Evolutionary conservation across 441 rosid genomes (phyloP).

Genomic region (Flueggea neowawraea): DNA sequence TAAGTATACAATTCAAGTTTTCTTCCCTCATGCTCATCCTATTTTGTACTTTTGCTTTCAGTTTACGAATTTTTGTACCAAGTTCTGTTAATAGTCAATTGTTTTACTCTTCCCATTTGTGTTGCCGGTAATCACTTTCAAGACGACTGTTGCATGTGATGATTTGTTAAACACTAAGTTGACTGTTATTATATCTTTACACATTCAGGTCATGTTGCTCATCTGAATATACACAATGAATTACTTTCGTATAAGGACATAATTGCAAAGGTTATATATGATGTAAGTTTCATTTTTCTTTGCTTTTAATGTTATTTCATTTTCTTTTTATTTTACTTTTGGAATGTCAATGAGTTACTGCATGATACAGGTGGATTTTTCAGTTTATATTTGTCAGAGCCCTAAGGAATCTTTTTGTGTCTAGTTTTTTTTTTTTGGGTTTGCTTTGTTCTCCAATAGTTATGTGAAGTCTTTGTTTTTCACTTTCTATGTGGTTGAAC

Average conservation of each 20-base stretch:
- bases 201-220: conserved; percentile 80
- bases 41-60: background rate
- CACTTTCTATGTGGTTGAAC: too few species aligned
- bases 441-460: too few species aligned
- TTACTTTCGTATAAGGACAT: conserved; percentile 76
- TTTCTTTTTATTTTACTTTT: background rate
- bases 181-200: conserved; percentile 12
- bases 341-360: too few species aligned
- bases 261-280: conserved; percentile 90
- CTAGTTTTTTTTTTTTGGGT: too few species aligned
- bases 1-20: conserved; percentile 43
- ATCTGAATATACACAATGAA: conserved; percentile 82
- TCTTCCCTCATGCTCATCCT: background rate
- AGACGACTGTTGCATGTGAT: conserved; percentile 1
- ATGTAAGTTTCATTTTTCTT: conserved; percentile 42
- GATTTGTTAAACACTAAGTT: background rate
- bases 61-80: background rate
- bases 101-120: background rate
- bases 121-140: background rate
- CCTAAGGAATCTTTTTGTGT: too few species aligned
- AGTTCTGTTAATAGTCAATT: background rate
- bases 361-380: too few species aligned
- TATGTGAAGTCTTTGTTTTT: too few species aligned
- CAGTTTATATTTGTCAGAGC: too few species aligned
- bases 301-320: background rate